Conservation (phyloP, 495 filamentous ascomycete genomes). For the Bryoglossum gracile region DNA sequence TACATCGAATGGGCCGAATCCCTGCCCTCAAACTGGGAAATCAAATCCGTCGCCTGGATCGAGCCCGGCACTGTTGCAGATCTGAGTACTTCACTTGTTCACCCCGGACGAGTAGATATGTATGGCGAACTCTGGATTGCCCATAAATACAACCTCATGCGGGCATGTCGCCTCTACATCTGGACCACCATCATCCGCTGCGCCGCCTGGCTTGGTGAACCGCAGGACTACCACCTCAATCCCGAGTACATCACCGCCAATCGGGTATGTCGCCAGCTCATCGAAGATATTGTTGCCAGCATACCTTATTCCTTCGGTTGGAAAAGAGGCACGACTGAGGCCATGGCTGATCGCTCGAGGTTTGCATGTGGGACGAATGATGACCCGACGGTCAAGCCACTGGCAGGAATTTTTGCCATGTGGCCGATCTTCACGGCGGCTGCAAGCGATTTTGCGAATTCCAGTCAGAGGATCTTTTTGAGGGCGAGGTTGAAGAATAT, state of each 20-base stretch:
- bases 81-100: constrained; percentile 35
- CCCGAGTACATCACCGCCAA: constrained; percentile 41
- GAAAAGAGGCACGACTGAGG: constrained; percentile 30
- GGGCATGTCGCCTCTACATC: constrained; percentile 36
- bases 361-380: constrained; percentile 37
- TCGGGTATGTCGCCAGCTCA: constrained; percentile 33
- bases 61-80: constrained; percentile 25
- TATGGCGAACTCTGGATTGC: constrained; percentile 45
- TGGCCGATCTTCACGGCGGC: constrained; percentile 35
- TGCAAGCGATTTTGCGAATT: constrained; percentile 40
- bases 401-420: constrained; percentile 40
- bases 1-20: constrained; percentile 34
- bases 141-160: constrained; percentile 39
- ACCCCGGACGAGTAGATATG: constrained; percentile 42
- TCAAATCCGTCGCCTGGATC: constrained; percentile 39
- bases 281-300: constrained; percentile 42
- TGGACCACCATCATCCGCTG: constrained; percentile 39
- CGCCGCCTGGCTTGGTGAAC: constrained; percentile 40
- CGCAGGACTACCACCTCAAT: constrained; percentile 43
- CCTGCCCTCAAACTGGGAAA: constrained; percentile 34
- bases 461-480: constrained; percentile 39
- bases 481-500: constrained; percentile 38
- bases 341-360: constrained; percentile 6
- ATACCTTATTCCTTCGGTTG: constrained; percentile 47
- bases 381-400: constrained; percentile 26